Evolutionary conservation across 441 rosid species (phyloP).

Genomic region (Euphorbia corollata): DNA sequence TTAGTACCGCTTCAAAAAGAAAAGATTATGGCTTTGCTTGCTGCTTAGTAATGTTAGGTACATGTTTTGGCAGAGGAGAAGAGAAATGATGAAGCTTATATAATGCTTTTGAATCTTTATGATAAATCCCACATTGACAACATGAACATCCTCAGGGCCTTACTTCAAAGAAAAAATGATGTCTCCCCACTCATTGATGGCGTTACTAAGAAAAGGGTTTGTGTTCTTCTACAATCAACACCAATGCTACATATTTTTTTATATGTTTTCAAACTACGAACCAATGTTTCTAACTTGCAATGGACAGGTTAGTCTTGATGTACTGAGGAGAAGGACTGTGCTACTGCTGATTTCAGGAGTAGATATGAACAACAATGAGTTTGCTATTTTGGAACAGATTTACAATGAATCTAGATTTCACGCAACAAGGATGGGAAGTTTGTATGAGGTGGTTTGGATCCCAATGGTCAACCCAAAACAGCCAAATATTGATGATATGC

Average conservation of each 20-base stretch:
- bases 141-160: constrained; percentile 59
- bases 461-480: constrained; percentile 50
- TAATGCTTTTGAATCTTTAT: constrained; percentile 35
- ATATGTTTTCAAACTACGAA: too few species aligned
- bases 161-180: constrained; percentile 51
- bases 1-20: too few species aligned
- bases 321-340: constrained; percentile 61
- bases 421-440: constrained; percentile 34
- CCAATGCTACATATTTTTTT: too few species aligned
- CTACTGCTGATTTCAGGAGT: constrained; percentile 61
- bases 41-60: neutral
- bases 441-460: constrained; percentile 72
- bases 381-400: constrained; percentile 55
- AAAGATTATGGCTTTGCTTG: too few species aligned
- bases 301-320: constrained; percentile 54
- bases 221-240: neutral
- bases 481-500: constrained; percentile 34
- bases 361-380: constrained; percentile 53
- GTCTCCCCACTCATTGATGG: constrained; percentile 56
- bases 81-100: constrained; percentile 39
- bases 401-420: constrained; percentile 49
- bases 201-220: constrained; percentile 48
- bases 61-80: constrained; percentile 39
- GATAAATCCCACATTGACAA: constrained; percentile 55
- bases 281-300: neutral